Conservation (phyloP, 2,329 filamentous ascomycete species). For the Aspergillus pseudoterreus region DNA sequence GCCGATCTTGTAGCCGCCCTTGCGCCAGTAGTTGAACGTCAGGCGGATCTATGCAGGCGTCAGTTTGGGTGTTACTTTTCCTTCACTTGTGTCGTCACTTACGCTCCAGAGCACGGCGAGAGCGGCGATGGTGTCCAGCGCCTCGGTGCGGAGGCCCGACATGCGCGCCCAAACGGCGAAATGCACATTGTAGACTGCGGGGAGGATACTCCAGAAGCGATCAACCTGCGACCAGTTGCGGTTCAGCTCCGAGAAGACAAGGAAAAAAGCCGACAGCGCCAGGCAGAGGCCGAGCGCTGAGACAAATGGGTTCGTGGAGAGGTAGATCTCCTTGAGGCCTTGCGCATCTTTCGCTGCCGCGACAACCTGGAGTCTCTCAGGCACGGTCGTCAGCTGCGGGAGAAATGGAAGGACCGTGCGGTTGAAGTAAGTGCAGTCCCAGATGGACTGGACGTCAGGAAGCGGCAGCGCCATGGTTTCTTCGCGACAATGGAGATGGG, state of each 20-base stretch:
- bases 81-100: conserved; percentile 31
- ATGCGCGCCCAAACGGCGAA: conserved; percentile 79
- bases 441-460: conserved; percentile 64
- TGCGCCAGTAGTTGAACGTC: conserved; percentile 96
- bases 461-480: conserved; percentile 57
- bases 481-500: background rate
- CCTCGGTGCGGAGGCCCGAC: conserved; percentile 64
- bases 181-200: conserved; percentile 81
- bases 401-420: conserved; percentile 73
- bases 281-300: conserved; percentile 69
- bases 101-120: conserved; percentile 78
- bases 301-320: conserved; percentile 81
- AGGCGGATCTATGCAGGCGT: conserved; percentile 59
- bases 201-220: conserved; percentile 84
- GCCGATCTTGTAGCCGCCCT: conserved; percentile 82
- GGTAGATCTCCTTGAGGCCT: conserved; percentile 67
- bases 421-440: conserved; percentile 72
- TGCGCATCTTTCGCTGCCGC: conserved; percentile 58
- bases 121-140: conserved; percentile 68
- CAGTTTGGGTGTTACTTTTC: conserved; percentile 7
- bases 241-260: conserved; percentile 78
- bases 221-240: conserved; percentile 97
- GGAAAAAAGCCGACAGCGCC: conserved; percentile 65
- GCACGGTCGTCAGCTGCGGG: conserved; percentile 66
- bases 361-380: conserved; percentile 59